Evolutionary conservation across 129 eudicot genomes (phyloP), one percentile per base, ranked within the genome.

Genomic region (Solidago caesia): DNA sequence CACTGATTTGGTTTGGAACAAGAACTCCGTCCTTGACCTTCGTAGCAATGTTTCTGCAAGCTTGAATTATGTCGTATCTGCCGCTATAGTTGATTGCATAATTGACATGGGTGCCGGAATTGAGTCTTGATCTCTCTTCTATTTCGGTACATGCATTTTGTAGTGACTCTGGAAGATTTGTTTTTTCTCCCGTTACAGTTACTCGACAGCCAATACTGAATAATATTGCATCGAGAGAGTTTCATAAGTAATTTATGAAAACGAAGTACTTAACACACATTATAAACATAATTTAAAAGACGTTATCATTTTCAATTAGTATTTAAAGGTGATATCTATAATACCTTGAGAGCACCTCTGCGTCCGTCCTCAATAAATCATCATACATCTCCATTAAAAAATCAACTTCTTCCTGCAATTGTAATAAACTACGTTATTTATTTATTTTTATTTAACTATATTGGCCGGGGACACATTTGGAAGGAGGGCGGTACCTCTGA

Each of bases 301-400:
- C 10, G 27, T 7, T 58, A 15, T 58, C 41, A 58, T 58, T 58
- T 58, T 58, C 8, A 26, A 15, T 21, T 58, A 21, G 21, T 21
- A 21, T 21, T 21, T 21, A 21, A 21, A 4, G 64, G 64, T 25
- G 39, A 59, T 59, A 43, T n/a, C 51, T 5, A 11, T 4, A 33
- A 27, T 72, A 71, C 75, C 75, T 56, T 21, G 53, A 56, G 12
- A 71, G 75, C 52, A 49, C 75, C 75, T 56, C n/a, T 0, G 66
- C 15, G 26, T 71, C 75, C 8, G 10, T 71, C 33, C 52, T 71
- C 26, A 71, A 25, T 71, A 71, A 11, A 56, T 56, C 66, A 56
- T 71, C 75, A 42, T 55, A 71, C 75, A 71, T 71, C 75, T 71
- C 66, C 75, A 71, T 71, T 43, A 71, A 4, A 43, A 55, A 71